Percentiles rank a stretch among this genome's conserved stretches.
Evolutionary conservation across 768 basidiomycete genomes (phyloP).

Genomic region (Pluteus cervinus): DNA sequence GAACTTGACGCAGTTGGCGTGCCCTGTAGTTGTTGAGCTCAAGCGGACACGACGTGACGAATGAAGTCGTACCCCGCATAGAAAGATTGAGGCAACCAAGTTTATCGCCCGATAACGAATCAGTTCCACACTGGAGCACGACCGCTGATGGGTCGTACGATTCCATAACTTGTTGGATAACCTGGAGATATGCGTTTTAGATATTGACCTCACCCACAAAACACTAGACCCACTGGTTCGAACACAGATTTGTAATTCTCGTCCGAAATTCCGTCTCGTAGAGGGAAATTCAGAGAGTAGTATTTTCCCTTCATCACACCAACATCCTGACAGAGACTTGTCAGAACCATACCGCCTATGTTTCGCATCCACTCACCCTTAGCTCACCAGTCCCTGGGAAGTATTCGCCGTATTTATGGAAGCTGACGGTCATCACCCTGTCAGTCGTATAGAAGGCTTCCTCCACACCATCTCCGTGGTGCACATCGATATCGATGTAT

Average conservation of each 20-base stretch:
- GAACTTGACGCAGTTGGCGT: slow-evolving; percentile 96
- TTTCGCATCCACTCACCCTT: slow-evolving; percentile 44
- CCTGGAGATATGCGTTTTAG: slow-evolving; percentile 36
- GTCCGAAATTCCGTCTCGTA: slow-evolving; percentile 93
- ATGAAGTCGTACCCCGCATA: slow-evolving; percentile 66
- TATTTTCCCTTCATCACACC: slow-evolving; percentile 93
- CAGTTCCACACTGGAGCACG: slow-evolving; percentile 95
- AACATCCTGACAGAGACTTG: slow-evolving; percentile 55
- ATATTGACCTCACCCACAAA: neutral
- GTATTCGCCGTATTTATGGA: slow-evolving; percentile 99
- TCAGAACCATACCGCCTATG: slow-evolving; percentile 2
- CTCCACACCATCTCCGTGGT: slow-evolving; percentile 98
- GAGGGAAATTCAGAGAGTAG: slow-evolving; percentile 90
- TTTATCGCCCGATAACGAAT: slow-evolving; percentile 94
- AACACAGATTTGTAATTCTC: slow-evolving; percentile 94
- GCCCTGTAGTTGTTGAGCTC: slow-evolving; percentile 43
- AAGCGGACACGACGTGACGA: neutral
- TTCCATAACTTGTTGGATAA: slow-evolving; percentile 91
- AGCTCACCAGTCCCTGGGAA: slow-evolving; percentile 99
- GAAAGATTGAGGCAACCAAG: slow-evolving; percentile 94
- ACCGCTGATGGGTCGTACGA: slow-evolving; percentile 92
- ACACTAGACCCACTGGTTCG: slow-evolving; percentile 65
- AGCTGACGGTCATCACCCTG: slow-evolving; percentile 96
- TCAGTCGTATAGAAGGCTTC: slow-evolving; percentile 99
- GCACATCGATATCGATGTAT: slow-evolving; percentile 98